These are phyloP conservation scores for Delphinella strobiligena DNA, from an alignment of 2,329 filamentous ascomycete species.

Conservation along the genomic window DNA sequence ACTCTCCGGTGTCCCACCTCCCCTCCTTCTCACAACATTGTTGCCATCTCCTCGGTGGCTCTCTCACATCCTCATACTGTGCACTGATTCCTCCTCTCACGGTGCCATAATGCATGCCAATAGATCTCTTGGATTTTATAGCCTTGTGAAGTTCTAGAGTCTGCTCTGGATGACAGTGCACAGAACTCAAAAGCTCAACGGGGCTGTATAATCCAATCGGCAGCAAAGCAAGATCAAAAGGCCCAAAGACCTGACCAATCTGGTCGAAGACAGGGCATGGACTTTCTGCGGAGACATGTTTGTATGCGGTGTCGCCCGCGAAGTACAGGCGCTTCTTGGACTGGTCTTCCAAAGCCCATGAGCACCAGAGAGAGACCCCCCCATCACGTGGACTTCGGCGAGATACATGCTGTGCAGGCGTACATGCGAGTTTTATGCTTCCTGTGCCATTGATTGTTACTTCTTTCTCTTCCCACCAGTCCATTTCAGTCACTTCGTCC, in stretches of 20 bases:
- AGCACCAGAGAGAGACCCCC: constrained; percentile 35
- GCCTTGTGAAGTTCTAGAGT: constrained; percentile 36
- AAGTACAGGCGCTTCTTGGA: constrained; percentile 30
- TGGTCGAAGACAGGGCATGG: constrained; percentile 37
- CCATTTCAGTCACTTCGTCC: constrained; percentile 33
- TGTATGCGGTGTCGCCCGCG: constrained; percentile 40
- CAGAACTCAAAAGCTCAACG: constrained; percentile 29
- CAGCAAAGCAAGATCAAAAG: constrained; percentile 37
- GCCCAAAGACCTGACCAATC: constrained; percentile 33
- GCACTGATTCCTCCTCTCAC: constrained; percentile 32
- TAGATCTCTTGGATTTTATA: constrained; percentile 32
- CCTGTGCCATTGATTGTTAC: constrained; percentile 23
- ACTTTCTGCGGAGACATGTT: constrained; percentile 23
- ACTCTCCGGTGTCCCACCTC: constrained; percentile 19
- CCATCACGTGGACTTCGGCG: constrained; percentile 29
- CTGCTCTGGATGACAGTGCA: constrained; percentile 38
- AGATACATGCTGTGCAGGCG: constrained; percentile 37
- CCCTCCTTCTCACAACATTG: constrained; percentile 30
- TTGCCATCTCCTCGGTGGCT: constrained; percentile 34
- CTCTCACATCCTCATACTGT: constrained; percentile 37
- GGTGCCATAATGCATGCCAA: constrained; percentile 42
- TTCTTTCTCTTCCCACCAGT: constrained; percentile 38
- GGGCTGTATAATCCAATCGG: constrained; percentile 39
- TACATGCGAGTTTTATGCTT: constrained; percentile 31
- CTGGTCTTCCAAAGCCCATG: constrained; percentile 29